Base-by-base conservation (phyloP, 2,329 filamentous ascomycete genomes). In the Colletotrichum sidae region DNA sequence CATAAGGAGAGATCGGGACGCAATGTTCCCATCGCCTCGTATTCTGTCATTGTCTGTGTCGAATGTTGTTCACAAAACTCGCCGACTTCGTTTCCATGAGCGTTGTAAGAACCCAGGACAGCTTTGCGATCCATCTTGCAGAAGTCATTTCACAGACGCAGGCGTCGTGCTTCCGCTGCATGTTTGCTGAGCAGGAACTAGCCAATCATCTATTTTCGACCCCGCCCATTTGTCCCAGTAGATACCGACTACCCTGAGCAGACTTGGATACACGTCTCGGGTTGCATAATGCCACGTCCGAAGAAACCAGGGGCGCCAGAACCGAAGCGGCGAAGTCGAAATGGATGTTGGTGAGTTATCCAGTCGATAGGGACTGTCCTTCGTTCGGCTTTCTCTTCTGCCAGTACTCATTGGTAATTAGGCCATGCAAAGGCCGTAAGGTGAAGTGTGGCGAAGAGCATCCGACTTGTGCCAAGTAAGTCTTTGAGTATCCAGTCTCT, bases 361-460 rank as follows among this genome's bases (percentile, higher is more conserved):
- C 37, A 7, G 13, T 34, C 46, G 15, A 44, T 34, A 9, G 35
- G 34, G 15, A 44, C n/a, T 49, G 12, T 8, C 13, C 38, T 17
- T 25, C 17, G 33, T 50, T 46, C 15, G 8, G 6, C 35, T 25
- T 25, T 25, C 25, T 25, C 25, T 25, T 5, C 25, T 8, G 35
- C 37, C 47, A 33, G n/a, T 11, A 41, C 47, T 65, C 25, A 65
- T n/a, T 35, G n/a, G 37, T 17, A 33, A 42, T n/a, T 60, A 93
- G 91, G 90, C 91, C 90, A 11, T 94, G 92, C 80, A 94, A 94
- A 80, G 86, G 86, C 68, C 86, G 91, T 67, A 95, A 80, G 67
- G 76, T 80, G 68, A 94, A 94, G 81, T 95, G 92, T 78, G 92
- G 90, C 68, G 92, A 95, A 76, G 89, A 92, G 73, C 90, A 90